Base-by-base conservation (phyloP, 176 grass and related monocot species). In the Aegilops longissima region DNA sequence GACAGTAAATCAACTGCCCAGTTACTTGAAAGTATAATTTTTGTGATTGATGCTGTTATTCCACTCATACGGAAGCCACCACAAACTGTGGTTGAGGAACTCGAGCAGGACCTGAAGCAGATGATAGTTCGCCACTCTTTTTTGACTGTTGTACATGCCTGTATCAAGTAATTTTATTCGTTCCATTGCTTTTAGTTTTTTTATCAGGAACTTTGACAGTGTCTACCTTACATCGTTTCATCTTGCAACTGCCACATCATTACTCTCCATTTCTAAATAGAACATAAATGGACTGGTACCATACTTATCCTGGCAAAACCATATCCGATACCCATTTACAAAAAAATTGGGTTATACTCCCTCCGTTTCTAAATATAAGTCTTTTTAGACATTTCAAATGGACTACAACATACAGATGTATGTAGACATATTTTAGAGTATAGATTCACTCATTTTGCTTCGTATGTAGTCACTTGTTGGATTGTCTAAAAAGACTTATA, bases 11-110 rank as follows among this genome's bases (percentile, higher is more conserved):
- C 89, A 76, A 90, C 85, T 66, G 94, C 97, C 51, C 90, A 90
- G 83, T 91, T 99, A 78, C 89, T 99, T 80, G 97, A 99, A 88
- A 99, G 90, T 83, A 99, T 99, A 92, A 90, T 94, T 89, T 99
- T 94, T 86, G 92, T 99, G 80, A 93, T 99, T 63, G 94, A 99
- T 90, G 86, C 94, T 91, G 89, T 99, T 87, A 91, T 99, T 52
- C 94, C 97, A 73, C 91, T 99, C 82, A 87, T 99, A 77, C 82
- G 92, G 73, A 99, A 94, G 87, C 94, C 94, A 76, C 89, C 91
- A 62, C 97, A 93, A 76, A 94, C 73, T 82, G 90, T 99, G 80
- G 92, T 99, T 20, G 83, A 89, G 81, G 97, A 99, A 84, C 97
- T 99, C 81, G 97, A 99, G 83, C 94, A 94, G 75, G 97, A 99